Evolutionary conservation across 768 basidiomycete species (phyloP), one percentile per base, ranked within the genome.

Genomic region (Leccinum ochraceum): DNA sequence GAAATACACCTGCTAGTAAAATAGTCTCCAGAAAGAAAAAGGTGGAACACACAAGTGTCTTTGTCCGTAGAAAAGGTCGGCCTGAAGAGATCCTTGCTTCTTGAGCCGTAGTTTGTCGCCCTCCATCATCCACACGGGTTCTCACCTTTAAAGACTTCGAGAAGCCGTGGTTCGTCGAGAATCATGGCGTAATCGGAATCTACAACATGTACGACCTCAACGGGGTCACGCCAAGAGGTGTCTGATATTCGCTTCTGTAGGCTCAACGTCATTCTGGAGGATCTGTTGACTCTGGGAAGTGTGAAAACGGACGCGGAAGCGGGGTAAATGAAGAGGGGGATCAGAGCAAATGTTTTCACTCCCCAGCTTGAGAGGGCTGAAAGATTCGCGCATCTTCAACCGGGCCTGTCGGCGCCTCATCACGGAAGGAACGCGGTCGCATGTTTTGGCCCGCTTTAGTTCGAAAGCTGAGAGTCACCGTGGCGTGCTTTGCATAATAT

Each of bases 121-220:
- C 22, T 63, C 68, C 2, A 62, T 59, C 66, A 69, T 56, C 62
- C 65, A 59, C 24, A 39, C 3, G 6, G 65, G 59, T 30, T 67
- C 54, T 14, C 70, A 28, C 28, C 28, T 28, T 28, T 1, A 32
- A 57, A 49, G 26, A 60, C 51, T 34, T 67, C 53, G 6, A 70
- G 10, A 5, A 67, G 56, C 2, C 68, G 58, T 17, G 67, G 68
- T 22, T 64, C 60, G 9, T 67, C 68, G 24, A 69, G 65, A 13
- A 53, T 59, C 16, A 56, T 24, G 11, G 65, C 63, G n/a, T 61
- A 34, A 3, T 4, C 55, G 13, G 69, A 56, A 36, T 67, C 63
- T 2, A 69, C 2, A 39, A 67, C 24, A 51, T 32, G 58, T 59
- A 69, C 59, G 20, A 69, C 61, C 20, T 61, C 39, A 17, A 65